Percentiles rank a stretch among this genome's conserved stretches.
Evolutionary conservation across 352 stramenopile genomes (phyloP).

Genomic region (Phytophthora palmivora): DNA sequence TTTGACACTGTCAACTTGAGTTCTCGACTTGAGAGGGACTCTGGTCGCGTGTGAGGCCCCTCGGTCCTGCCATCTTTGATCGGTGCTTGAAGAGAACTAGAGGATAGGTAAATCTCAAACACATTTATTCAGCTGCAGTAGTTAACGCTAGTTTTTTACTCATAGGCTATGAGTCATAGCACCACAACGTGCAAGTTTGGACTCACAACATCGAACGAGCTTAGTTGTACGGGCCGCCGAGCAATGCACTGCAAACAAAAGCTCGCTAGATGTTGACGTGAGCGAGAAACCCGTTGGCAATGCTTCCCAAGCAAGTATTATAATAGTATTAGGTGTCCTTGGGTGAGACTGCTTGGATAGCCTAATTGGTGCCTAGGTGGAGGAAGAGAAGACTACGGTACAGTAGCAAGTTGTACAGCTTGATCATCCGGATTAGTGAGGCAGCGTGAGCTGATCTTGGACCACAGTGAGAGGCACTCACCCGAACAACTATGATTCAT

Average conservation of each 20-base stretch:
- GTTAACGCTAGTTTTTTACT: background rate
- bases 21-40: no score
- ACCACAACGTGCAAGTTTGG: no score
- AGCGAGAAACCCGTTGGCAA: slow-evolving; percentile 1
- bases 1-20: background rate
- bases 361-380: background rate
- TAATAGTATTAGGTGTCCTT: background rate
- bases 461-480: background rate
- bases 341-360: slow-evolving; percentile 12
- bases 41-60: no score
- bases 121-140: slow-evolving; percentile 12
- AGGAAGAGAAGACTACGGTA: slow-evolving; percentile 2
- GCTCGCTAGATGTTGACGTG: no score
- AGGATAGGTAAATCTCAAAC: background rate
- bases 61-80: slow-evolving; percentile 3
- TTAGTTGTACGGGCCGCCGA: no score
- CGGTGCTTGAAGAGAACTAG: slow-evolving; percentile 11
- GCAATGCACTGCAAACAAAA: no score
- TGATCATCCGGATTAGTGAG: slow-evolving; percentile 12
- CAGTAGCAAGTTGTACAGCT: slow-evolving; percentile 11
- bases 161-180: no score
- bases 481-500: no score
- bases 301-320: no score
- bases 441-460: background rate
- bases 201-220: no score